Percentiles rank a stretch among this genome's conserved stretches.
Conservation (phyloP, 164 flowering plant genomes). For the Sedum album region DNA sequence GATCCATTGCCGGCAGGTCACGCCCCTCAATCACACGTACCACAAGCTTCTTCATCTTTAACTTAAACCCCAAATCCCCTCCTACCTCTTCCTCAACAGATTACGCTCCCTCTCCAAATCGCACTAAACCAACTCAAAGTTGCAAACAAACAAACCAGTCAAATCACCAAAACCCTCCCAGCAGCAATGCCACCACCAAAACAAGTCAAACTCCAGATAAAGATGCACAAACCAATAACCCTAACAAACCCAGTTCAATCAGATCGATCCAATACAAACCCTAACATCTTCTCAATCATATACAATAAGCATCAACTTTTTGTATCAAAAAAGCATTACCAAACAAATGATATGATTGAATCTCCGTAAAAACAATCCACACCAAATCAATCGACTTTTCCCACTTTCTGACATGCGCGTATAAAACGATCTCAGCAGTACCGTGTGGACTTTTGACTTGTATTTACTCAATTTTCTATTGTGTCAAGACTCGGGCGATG, state of each 20-base stretch:
- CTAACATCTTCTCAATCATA: not conserved
- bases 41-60: slow-evolving; percentile 65
- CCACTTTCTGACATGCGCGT: not conserved
- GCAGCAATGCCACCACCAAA: not conserved
- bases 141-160: not conserved
- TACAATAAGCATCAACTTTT: not conserved
- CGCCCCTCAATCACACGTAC: slow-evolving; percentile 68
- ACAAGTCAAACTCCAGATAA: not conserved
- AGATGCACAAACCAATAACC: not conserved
- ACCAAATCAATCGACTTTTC: not conserved
- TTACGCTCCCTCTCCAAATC: no score
- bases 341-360: not conserved
- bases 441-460: slow-evolving; percentile 5
- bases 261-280: not conserved
- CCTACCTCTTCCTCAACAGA: no score
- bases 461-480: not conserved
- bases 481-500: not conserved
- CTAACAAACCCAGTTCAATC: not conserved
- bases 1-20: slow-evolving; percentile 72
- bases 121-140: not conserved
- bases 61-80: not conserved
- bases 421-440: not conserved
- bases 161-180: not conserved
- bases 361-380: no score
- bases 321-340: not conserved